These are phyloP conservation scores for Pestalotiopsis sp. DNA, from an alignment of 2,329 filamentous ascomycete species.

Conservation along the genomic window DNA sequence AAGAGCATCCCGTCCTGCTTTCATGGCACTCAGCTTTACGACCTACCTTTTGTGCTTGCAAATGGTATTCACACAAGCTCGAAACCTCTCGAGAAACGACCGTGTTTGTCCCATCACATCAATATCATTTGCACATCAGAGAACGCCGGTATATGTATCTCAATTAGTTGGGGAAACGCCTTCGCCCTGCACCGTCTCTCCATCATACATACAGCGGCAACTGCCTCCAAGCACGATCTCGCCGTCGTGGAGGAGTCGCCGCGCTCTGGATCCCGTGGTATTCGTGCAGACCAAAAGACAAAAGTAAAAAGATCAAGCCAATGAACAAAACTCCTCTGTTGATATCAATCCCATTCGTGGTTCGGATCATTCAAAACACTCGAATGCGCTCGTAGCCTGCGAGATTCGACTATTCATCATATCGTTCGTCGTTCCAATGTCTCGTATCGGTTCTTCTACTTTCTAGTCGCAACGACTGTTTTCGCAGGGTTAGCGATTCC, in stretches of 20 bases:
- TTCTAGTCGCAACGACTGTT: conserved; percentile 45
- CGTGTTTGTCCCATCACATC: no score
- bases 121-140: background rate
- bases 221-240: conserved; percentile 24
- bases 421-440: conserved; percentile 10
- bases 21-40: no score
- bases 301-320: conserved; percentile 35
- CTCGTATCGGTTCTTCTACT: conserved; percentile 34
- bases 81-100: no score
- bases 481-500: conserved; percentile 22
- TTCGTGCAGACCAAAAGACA: conserved; percentile 28
- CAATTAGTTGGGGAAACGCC: conserved; percentile 44
- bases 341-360: conserved; percentile 29
- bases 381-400: conserved; percentile 32
- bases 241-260: conserved; percentile 17
- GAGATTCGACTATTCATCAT: conserved; percentile 31
- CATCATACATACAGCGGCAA: conserved; percentile 47
- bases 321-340: conserved; percentile 26
- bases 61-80: no score
- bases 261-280: conserved; percentile 26
- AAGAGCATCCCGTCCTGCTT: no score
- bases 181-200: conserved; percentile 44
- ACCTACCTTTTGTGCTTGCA: no score
- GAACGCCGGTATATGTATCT: conserved; percentile 25
- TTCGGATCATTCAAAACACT: conserved; percentile 24